Percentiles rank a stretch among this genome's conserved stretches.
Evolutionary conservation across 2,329 filamentous ascomycete genomes (phyloP).

Genomic region (Venturiaceae sp.): DNA sequence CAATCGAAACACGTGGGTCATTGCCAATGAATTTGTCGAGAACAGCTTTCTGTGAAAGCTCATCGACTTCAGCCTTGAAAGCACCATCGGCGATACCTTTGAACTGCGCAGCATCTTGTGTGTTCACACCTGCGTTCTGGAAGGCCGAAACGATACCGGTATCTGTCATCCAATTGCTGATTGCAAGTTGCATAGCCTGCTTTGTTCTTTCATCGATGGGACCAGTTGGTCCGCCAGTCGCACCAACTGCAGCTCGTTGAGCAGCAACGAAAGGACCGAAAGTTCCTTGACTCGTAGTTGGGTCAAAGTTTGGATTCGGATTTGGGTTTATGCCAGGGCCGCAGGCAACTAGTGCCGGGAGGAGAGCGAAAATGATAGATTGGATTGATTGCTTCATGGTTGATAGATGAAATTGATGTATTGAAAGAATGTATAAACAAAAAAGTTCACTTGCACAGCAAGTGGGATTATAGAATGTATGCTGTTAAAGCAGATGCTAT

Average conservation of each 20-base stretch:
- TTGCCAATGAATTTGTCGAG: conserved; percentile 11
- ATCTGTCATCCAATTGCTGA: conserved; percentile 26
- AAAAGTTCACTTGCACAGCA: not conserved
- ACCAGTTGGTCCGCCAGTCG: conserved; percentile 7
- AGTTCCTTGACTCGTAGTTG: conserved; percentile 5
- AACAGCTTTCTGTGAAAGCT: conserved; percentile 27
- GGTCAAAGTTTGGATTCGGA: conserved; percentile 9
- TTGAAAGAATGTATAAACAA: not conserved
- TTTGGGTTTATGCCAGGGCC: conserved; percentile 9
- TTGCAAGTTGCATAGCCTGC: conserved; percentile 14
- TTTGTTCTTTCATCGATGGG: not conserved
- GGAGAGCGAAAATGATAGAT: not conserved
- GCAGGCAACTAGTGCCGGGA: not conserved
- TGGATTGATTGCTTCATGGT: not conserved
- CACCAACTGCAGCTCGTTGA: not conserved
- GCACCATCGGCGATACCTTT: conserved; percentile 25
- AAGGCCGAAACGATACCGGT: conserved; percentile 28
- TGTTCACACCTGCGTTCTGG: conserved; percentile 21
- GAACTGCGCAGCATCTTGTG: conserved; percentile 24
- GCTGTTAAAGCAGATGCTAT: not conserved
- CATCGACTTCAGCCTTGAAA: conserved; percentile 27
- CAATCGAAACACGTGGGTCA: conserved; percentile 19
- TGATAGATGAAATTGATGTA: not conserved
- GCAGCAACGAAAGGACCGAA: conserved; percentile 8
- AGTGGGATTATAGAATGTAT: not conserved